A percentile compares a stretch with the other conserved stretches of the same genome.
Evolutionary conservation across 495 filamentous ascomycete species (phyloP).

Genomic region (Pyrenula massariospora): DNA sequence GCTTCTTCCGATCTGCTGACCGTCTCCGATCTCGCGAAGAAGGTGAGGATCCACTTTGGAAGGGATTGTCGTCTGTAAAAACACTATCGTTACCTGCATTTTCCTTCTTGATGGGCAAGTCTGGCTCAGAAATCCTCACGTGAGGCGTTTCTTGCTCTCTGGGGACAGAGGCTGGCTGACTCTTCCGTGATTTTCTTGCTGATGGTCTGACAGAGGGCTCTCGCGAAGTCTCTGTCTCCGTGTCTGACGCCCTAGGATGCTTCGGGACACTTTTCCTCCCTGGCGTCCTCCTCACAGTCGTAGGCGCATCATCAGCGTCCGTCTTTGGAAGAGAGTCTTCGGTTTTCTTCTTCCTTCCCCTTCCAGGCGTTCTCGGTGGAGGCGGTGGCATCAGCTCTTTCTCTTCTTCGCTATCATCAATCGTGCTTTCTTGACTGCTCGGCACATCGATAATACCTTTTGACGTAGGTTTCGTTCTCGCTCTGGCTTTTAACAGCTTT

Average conservation of each 20-base stretch:
- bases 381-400: constrained; percentile 35
- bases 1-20: constrained; percentile 35
- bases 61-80: constrained; percentile 86
- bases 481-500: constrained; percentile 60
- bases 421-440: constrained; percentile 40
- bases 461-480: constrained; percentile 66
- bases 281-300: constrained; percentile 7
- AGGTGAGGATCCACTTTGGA: constrained; percentile 72
- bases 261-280: constrained; percentile 30
- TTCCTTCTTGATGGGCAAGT: constrained; percentile 22
- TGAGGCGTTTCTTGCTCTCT: constrained; percentile 21
- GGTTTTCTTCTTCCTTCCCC: constrained; percentile 26
- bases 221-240: constrained; percentile 31
- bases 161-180: constrained; percentile 39
- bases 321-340: constrained; percentile 25
- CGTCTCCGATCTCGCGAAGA: constrained; percentile 21
- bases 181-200: constrained; percentile 37
- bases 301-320: constrained; percentile 22
- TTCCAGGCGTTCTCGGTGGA: constrained; percentile 25
- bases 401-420: constrained; percentile 32
- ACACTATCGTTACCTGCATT: constrained; percentile 37
- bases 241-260: constrained; percentile 40
- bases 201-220: constrained; percentile 19
- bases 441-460: constrained; percentile 73
- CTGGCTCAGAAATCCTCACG: constrained; percentile 17